A percentile compares a stretch with the other conserved stretches of the same genome.
Conservation (phyloP, 257 asterid genomes). For the Nicotiana knightiana region DNA sequence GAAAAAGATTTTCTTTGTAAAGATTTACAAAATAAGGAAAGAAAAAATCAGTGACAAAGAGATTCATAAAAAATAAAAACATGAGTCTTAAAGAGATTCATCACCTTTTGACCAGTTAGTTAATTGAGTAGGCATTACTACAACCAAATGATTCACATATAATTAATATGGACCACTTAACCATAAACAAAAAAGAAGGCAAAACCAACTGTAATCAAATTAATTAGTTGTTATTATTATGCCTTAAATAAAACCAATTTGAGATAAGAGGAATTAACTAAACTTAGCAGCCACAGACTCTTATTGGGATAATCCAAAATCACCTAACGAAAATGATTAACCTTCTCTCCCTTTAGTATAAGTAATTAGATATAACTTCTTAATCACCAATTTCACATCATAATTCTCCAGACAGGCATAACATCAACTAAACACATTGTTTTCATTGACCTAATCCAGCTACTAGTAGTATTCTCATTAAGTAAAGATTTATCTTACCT, state of each 20-base stretch:
- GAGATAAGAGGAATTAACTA: not conserved
- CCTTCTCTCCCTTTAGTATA: conserved; percentile 5
- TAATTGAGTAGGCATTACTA: conserved; percentile 30
- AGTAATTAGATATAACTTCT: conserved; percentile 21
- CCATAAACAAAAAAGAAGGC: not conserved
- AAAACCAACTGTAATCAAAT: not conserved
- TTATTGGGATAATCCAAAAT: not conserved
- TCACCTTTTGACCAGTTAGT: conserved; percentile 21
- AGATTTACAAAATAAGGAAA: not conserved
- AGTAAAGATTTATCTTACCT: not conserved
- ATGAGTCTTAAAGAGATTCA: not conserved
- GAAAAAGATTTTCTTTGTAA: not conserved
- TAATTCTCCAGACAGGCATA: conserved; percentile 1
- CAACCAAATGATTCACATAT: conserved; percentile 17
- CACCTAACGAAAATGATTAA: conserved; percentile 8
- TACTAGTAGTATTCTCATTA: conserved; percentile 14
- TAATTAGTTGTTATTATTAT: not conserved
- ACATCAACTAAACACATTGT: conserved; percentile 34
- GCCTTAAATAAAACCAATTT: not conserved
- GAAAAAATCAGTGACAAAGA: not conserved
- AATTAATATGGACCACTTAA: conserved; percentile 27
- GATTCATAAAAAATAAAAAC: not conserved
- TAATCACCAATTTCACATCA: conserved; percentile 26
- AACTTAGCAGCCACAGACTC: not conserved
- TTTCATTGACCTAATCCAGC: conserved; percentile 71